Evolutionary conservation across 2,329 filamentous ascomycete genomes (phyloP).

Genomic region (Pseudogymnoascus sp.): DNA sequence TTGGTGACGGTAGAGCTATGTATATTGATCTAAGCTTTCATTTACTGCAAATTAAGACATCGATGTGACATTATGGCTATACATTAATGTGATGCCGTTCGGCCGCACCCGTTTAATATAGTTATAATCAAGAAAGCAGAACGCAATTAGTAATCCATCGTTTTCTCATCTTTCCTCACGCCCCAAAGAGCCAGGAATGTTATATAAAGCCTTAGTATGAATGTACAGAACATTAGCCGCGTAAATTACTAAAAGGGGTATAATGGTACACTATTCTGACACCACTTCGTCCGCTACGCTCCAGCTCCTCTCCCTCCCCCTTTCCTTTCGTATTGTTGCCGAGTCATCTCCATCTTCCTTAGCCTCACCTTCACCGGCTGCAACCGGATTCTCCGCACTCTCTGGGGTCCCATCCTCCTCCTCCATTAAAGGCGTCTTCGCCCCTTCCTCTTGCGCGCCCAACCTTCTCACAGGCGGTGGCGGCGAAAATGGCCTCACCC

Average conservation of each 20-base stretch:
- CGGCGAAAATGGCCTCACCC: slow-evolving; percentile 53
- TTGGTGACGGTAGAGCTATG: neutral
- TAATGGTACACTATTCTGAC: slow-evolving; percentile 13
- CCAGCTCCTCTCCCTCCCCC: slow-evolving; percentile 20
- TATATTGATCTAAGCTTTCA: neutral
- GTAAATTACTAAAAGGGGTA: neutral
- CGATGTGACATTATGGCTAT: neutral
- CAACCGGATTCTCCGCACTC: neutral
- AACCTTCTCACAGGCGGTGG: slow-evolving; percentile 32
- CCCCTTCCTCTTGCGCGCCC: slow-evolving; percentile 16
- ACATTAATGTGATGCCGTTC: too few relatives aligned
- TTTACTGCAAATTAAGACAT: neutral
- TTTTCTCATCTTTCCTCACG: neutral
- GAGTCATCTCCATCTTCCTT: neutral
- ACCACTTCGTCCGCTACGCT: slow-evolving; percentile 24
- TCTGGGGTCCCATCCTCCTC: slow-evolving; percentile 13
- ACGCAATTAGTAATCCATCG: neutral
- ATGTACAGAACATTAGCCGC: slow-evolving; percentile 4
- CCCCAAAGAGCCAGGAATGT: neutral
- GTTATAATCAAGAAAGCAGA: neutral
- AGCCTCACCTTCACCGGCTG: neutral
- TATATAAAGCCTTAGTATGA: neutral
- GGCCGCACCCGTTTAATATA: neutral
- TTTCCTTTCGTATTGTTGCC: neutral
- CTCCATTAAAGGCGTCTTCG: slow-evolving; percentile 14